Conservation (phyloP, 805 yeast genomes). For the Grigorovia yakushimaensis region DNA sequence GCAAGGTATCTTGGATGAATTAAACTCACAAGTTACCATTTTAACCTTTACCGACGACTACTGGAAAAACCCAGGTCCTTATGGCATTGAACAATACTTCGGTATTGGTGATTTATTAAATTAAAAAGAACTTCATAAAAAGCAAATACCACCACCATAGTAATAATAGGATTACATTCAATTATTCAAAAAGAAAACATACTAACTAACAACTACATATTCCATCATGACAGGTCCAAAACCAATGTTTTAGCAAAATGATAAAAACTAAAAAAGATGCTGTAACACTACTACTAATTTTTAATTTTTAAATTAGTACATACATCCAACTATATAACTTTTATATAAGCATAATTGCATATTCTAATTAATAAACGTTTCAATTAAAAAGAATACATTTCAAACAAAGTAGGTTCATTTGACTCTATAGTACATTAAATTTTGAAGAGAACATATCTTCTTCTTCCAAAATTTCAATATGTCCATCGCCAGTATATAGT, state of each 20-base stretch:
- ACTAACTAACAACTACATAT: neutral
- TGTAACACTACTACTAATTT: too few relatives aligned
- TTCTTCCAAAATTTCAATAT: too few relatives aligned
- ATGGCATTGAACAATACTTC: conserved; percentile 80
- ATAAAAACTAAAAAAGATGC: neutral
- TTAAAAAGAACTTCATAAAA: neutral
- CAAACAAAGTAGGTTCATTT: too few relatives aligned
- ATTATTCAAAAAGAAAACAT: neutral
- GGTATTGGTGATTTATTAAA: conserved; percentile 43
- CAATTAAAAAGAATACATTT: too few relatives aligned
- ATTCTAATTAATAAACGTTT: neutral
- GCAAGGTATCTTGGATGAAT: conserved; percentile 44
- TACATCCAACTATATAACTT: neutral
- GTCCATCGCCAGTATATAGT: too few relatives aligned
- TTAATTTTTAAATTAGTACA: neutral
- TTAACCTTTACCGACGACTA: conserved; percentile 73
- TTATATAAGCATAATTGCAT: neutral
- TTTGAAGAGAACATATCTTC: neutral
- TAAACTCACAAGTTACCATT: conserved; percentile 56
- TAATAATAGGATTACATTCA: too few relatives aligned
- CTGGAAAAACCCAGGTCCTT: conserved; percentile 81
- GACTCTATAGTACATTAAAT: too few relatives aligned
- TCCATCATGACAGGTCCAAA: neutral
- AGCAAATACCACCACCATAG: neutral
- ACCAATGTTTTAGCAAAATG: neutral